These are phyloP conservation scores for Clonostachys rhizophaga DNA, from an alignment of 2,329 filamentous ascomycete species.

Conservation along the genomic window DNA sequence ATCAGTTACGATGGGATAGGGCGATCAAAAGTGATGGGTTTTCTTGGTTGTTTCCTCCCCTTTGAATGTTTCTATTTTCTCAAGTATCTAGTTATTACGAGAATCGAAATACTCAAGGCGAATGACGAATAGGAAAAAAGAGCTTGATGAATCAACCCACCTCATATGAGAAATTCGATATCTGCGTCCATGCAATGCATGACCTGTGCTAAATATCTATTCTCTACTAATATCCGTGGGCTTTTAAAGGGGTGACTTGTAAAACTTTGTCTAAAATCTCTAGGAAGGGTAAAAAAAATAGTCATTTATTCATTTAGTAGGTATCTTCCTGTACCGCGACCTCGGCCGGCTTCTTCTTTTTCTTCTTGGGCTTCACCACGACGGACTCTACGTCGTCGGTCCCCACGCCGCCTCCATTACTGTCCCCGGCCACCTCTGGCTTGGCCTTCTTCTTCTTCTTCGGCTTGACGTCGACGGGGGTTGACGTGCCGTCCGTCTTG, in stretches of 20 bases:
- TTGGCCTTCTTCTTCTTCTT: conserved; percentile 46
- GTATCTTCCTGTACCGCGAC: conserved; percentile 12
- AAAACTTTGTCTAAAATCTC: neutral
- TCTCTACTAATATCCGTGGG: no score
- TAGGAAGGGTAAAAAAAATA: neutral
- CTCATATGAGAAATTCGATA: no score
- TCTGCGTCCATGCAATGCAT: no score
- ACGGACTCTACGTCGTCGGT: conserved; percentile 11
- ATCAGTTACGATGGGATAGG: no score
- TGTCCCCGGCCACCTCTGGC: conserved; percentile 6
- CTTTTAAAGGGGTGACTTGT: neutral
- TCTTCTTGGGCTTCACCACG: conserved; percentile 29
- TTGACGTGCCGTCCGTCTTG: conserved; percentile 10
- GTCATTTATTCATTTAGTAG: neutral
- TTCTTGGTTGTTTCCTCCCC: no score
- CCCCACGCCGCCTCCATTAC: conserved; percentile 8
- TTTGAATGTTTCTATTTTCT: no score
- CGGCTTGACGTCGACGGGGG: conserved; percentile 31
- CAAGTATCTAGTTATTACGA: no score
- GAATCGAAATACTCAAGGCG: no score
- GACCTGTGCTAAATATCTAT: no score
- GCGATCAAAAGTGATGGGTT: no score
- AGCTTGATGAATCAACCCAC: no score
- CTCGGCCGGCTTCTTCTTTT: conserved; percentile 32
- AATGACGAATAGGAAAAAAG: no score